Base-by-base conservation (phyloP, 805 yeast genomes). In the Zygoascus ofunaensis region DNA sequence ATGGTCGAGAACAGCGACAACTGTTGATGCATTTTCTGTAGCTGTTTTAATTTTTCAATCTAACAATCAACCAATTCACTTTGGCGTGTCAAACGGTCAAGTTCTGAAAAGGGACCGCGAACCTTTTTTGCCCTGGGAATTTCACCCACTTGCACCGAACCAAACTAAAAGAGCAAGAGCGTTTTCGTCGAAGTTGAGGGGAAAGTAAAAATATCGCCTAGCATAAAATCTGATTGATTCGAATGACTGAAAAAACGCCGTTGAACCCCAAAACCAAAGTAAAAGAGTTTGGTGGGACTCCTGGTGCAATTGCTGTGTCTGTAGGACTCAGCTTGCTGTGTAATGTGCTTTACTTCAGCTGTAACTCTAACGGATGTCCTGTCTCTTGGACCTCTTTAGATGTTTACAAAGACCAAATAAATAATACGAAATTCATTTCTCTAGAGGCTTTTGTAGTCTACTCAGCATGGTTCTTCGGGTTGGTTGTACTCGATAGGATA, bases 231-330 rank as follows among this genome's bases (percentile, higher is more conserved):
- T 18, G 36, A 8, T 34, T 34, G 36, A 17, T 34, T 8, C n/a
- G 19, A 14, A 34, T 8, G 19, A 34, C 15, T 8, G 8, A 17
- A 34, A 15, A 17, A 34, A 34, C 42, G 30, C 39, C 23, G 36
- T 45, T 61, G 42, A 90, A 90, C 57, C 97, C 97, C 3, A 61
- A 57, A 39, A 86, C 97, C 1, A 68, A 63, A 3, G 75, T 79
- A 39, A 67, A 69, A 47, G 97, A 90, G 61, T 90, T 90, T 61
- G 72, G 74, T 26, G 98, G 98, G 0, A 62, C 73, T 3, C 61
- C 74, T 0, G 98, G 98, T 3, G 87, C 92, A 0, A 36, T 77
- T 1, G 72, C 69, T 3, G 74, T 90, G 46, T 65, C 90, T 0
- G 14, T 77, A 1, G 82, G 82, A 1, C 68, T 90, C 20, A 95